These are phyloP conservation scores for Euphorbia peplus DNA, from an alignment of 345 rosid species.

Conservation along the genomic window DNA sequence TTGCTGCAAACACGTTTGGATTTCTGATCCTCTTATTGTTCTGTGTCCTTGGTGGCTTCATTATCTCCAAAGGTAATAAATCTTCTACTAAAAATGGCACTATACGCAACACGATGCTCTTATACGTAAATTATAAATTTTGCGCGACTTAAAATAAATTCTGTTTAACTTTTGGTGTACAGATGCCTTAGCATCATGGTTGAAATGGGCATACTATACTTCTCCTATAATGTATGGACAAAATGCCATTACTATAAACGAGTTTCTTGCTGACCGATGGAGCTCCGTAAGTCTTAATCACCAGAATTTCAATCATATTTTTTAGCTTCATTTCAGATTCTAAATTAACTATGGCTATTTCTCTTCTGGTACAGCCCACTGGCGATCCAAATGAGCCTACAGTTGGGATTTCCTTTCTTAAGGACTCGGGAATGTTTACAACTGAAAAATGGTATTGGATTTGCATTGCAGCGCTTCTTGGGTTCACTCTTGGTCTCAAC, in stretches of 20 bases:
- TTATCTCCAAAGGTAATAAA: constrained; percentile 13
- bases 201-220: constrained; percentile 28
- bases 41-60: constrained; percentile 23
- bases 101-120: too few relatives aligned
- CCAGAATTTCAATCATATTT: background rate
- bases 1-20: constrained; percentile 22
- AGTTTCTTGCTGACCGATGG: constrained; percentile 27
- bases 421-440: constrained; percentile 15
- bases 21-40: constrained; percentile 16
- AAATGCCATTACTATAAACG: constrained; percentile 24
- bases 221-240: constrained; percentile 32
- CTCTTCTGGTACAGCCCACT: constrained; percentile 14
- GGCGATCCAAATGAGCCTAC: constrained; percentile 12
- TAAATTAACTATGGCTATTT: too few relatives aligned
- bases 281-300: constrained; percentile 5
- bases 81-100: background rate
- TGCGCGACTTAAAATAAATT: background rate
- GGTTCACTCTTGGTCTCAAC: constrained; percentile 17
- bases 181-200: constrained; percentile 20
- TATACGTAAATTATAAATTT: background rate
- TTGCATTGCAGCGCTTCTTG: constrained; percentile 13
- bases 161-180: background rate
- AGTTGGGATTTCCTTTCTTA: constrained; percentile 19
- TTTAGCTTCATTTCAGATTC: too few relatives aligned
- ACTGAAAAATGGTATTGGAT: constrained; percentile 21